Conservation (phyloP, 1,284 basidiomycete species). For the Pholiota adiposa region DNA sequence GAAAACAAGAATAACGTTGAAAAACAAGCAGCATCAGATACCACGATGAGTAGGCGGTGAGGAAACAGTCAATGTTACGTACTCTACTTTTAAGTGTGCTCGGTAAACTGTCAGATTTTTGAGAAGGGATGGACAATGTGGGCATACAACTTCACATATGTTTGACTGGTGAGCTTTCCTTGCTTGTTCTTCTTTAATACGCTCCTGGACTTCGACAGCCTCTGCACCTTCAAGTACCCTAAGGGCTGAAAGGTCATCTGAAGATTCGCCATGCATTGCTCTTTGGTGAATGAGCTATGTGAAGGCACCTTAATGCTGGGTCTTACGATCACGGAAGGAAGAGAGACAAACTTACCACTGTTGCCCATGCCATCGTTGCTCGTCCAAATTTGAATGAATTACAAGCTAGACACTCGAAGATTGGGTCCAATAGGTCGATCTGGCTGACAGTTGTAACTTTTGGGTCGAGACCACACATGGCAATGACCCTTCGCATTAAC, state of each 20-base stretch:
- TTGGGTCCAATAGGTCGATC: not conserved
- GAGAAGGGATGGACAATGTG: not conserved
- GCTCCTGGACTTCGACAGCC: not conserved
- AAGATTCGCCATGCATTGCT: not conserved
- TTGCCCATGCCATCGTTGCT: constrained; percentile 5
- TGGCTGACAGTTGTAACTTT: not conserved
- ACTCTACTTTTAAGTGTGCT: not conserved
- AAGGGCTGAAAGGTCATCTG: not conserved
- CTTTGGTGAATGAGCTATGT: not conserved
- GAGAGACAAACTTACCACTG: not conserved
- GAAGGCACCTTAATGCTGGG: not conserved
- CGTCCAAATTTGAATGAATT: not conserved
- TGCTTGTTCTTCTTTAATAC: not conserved
- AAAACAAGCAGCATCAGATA: not conserved
- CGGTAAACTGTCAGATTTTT: too few species aligned
- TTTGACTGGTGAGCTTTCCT: not conserved
- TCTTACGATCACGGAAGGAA: not conserved
- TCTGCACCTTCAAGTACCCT: not conserved
- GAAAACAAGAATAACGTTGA: not conserved
- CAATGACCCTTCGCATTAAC: not conserved
- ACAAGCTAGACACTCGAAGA: constrained; percentile 4
- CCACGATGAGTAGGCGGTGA: not conserved
- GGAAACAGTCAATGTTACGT: too few species aligned
- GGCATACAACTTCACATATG: not conserved
- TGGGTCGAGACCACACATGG: constrained; percentile 1